Evolutionary conservation across 2,329 filamentous ascomycete species (phyloP).

Genomic region (Venturia nashicola): DNA sequence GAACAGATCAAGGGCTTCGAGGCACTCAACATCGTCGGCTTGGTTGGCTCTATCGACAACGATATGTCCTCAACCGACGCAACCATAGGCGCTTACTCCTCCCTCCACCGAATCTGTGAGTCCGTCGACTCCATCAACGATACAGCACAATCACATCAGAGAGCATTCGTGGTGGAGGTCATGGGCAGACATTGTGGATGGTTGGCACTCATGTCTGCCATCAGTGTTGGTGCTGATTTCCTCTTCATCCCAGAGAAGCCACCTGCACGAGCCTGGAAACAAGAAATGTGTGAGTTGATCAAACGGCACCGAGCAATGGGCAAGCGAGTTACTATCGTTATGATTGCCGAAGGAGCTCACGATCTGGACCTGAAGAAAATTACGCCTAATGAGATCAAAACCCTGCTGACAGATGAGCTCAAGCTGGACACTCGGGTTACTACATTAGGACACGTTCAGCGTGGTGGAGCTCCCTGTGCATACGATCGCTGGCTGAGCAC

Average conservation of each 20-base stretch:
- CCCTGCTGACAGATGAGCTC: constrained; percentile 71
- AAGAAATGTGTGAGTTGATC: constrained; percentile 74
- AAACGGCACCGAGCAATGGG: constrained; percentile 72
- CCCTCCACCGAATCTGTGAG: constrained; percentile 83
- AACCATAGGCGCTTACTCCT: constrained; percentile 94
- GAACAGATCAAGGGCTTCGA: constrained; percentile 65
- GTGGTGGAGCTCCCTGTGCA: constrained; percentile 81
- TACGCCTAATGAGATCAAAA: constrained; percentile 66
- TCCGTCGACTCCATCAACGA: constrained; percentile 96
- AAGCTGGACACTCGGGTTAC: constrained; percentile 87
- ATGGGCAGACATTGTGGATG: constrained; percentile 98
- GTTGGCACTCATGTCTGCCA: constrained; percentile 91
- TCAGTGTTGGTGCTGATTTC: constrained; percentile 90
- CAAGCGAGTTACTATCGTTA: constrained; percentile 96
- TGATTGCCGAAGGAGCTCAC: constrained; percentile 89
- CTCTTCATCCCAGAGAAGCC: constrained; percentile 95
- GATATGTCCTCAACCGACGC: constrained; percentile 95
- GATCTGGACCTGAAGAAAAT: constrained; percentile 79
- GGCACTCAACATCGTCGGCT: constrained; percentile 87
- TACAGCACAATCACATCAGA: constrained; percentile 84
- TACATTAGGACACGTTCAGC: constrained; percentile 91
- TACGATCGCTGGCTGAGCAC: constrained; percentile 92
- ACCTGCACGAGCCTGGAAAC: constrained; percentile 73
- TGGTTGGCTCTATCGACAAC: constrained; percentile 97
- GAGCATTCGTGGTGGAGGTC: constrained; percentile 95